phyloP scores from a whole-genome alignment of 1,139 yeast genomes.

The Taphrina wiesneri region DNA sequence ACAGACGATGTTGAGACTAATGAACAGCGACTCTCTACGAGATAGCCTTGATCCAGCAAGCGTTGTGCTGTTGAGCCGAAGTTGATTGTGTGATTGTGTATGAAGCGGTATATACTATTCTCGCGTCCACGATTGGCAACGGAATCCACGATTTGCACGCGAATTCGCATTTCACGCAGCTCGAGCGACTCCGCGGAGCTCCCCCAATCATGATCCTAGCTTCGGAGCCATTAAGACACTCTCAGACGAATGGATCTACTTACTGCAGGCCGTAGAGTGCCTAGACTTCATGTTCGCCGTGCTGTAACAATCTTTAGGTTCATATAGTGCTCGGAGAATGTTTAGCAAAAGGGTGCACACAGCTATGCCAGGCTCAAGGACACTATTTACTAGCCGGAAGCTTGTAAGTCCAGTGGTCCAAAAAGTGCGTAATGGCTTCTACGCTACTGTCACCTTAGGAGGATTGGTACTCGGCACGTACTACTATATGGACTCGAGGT shows the following conservation, averaged over 20 bases:
- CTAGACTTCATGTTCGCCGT: too few species aligned
- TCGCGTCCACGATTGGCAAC: background rate
- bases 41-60: too few species aligned
- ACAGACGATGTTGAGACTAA: background rate
- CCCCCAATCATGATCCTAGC: background rate
- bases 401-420: slow-evolving; percentile 8
- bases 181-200: background rate
- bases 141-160: background rate
- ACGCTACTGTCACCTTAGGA: slow-evolving; percentile 41
- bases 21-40: background rate
- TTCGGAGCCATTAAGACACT: too few species aligned
- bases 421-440: slow-evolving; percentile 36
- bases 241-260: too few species aligned
- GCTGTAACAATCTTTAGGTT: too few species aligned
- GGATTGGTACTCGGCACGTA: slow-evolving; percentile 49
- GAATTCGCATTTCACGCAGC: background rate
- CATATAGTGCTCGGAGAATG: background rate
- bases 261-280: too few species aligned
- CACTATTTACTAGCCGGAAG: slow-evolving; percentile 23
- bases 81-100: too few species aligned
- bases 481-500: slow-evolving; percentile 70
- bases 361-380: slow-evolving; percentile 7
- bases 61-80: too few species aligned
- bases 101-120: background rate
- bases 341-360: background rate